A percentile compares a stretch with the other conserved stretches of the same genome.
Conservation (phyloP, 2,329 filamentous ascomycete species). For the Cyclaneusma minus region DNA sequence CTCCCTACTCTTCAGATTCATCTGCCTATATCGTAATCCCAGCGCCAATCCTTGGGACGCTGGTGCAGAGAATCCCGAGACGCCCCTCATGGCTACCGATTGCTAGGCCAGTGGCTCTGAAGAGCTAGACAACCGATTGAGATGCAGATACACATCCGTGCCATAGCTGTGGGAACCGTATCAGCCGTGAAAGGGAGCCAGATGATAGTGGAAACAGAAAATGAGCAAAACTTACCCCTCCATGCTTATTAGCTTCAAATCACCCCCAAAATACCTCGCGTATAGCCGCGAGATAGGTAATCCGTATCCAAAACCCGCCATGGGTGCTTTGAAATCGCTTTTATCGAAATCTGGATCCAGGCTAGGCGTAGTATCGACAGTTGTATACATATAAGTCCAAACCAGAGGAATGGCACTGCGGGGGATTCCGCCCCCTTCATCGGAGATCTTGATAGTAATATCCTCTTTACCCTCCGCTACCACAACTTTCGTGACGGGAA, state of each 20-base stretch:
- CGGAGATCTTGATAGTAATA: conserved; percentile 95
- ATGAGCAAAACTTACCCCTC: conserved; percentile 57
- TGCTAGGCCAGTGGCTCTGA: conserved; percentile 94
- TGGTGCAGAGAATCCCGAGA: conserved; percentile 18
- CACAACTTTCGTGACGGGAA: conserved; percentile 93
- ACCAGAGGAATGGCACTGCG: conserved; percentile 86
- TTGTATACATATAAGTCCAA: conserved; percentile 99
- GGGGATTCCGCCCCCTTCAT: conserved; percentile 92
- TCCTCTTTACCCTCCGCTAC: conserved; percentile 96
- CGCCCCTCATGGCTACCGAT: conserved; percentile 67
- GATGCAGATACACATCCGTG: conserved; percentile 94
- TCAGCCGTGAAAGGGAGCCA: conserved; percentile 9
- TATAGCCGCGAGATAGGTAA: conserved; percentile 88
- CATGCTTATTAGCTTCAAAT: conserved; percentile 97
- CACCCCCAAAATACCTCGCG: conserved; percentile 91
- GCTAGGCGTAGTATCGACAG: conserved; percentile 87
- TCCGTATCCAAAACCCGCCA: conserved; percentile 98
- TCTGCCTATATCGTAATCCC: conserved; percentile 33
- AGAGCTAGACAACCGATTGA: conserved; percentile 88
- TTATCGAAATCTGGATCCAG: conserved; percentile 97
- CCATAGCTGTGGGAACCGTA: conserved; percentile 52
- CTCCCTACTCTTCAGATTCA: conserved; percentile 54
- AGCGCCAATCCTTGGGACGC: conserved; percentile 49
- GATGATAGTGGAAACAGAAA: conserved; percentile 2
- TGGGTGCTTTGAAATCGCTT: conserved; percentile 96